phyloP scores from a whole-genome alignment of 441 rosid species.

The Erodium texanum region DNA sequence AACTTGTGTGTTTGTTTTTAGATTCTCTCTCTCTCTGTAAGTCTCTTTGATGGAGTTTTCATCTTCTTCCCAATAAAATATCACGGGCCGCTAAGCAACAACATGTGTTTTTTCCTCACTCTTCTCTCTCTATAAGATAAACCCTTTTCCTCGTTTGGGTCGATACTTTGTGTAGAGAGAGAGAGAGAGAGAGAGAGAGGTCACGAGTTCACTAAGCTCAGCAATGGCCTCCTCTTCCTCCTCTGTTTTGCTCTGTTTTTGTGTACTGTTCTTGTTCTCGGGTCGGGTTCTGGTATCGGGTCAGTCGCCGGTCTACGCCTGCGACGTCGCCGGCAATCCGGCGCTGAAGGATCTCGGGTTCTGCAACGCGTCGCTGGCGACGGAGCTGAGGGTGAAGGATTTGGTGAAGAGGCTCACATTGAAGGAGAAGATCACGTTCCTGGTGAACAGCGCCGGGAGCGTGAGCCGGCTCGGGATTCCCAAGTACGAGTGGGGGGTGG shows the following conservation, averaged over 20 bases:
- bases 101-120: neutral
- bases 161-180: slow-evolving; percentile 28
- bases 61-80: slow-evolving; percentile 1
- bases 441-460: slow-evolving; percentile 63
- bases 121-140: slow-evolving; percentile 16
- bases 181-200: neutral
- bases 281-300: neutral
- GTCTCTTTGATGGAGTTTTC: neutral
- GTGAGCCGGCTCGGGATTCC: slow-evolving; percentile 67
- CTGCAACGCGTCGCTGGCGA: slow-evolving; percentile 44
- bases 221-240: slow-evolving; percentile 1
- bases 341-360: slow-evolving; percentile 48
- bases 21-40: neutral
- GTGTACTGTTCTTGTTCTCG: neutral
- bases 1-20: neutral
- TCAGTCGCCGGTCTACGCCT: slow-evolving; percentile 30
- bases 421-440: slow-evolving; percentile 59
- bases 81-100: neutral
- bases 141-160: too few relatives aligned
- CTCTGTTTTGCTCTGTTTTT: slow-evolving; percentile 3
- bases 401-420: slow-evolving; percentile 59
- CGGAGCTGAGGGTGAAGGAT: slow-evolving; percentile 54
- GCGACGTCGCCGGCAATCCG: slow-evolving; percentile 51
- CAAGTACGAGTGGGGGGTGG: slow-evolving; percentile 98
- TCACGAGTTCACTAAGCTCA: neutral